Base-by-base conservation (phyloP, 805 yeast genomes). In the Lachancea sp. region DNA sequence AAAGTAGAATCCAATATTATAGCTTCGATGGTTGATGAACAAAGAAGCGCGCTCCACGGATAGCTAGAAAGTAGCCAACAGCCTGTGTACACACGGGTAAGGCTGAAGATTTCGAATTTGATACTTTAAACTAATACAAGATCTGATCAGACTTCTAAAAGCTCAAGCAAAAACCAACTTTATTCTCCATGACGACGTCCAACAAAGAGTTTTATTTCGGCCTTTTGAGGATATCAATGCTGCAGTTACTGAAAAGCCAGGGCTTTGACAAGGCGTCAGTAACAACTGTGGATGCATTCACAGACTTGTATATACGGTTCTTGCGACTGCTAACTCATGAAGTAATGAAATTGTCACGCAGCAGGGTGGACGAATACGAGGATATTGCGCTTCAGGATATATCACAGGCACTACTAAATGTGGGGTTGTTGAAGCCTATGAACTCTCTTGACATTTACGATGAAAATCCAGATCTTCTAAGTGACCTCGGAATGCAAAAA, bases 251-350 rank as follows among this genome's bases (percentile, higher is more conserved):
- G 38, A 78, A 86, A 46, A 78, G 92, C 0, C 75, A 79, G 22
- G 98, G 98, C 0, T 86, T 88, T 53, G 96, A 86, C 46, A 72
- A 78, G 51, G 78, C 89, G 47, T 70, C 78, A 38, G 84, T 90
- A 6, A 68, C 76, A 6, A 74, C 83, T 1, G 67, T 90, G 8
- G 89, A 87, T 54, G 71, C 79, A 2, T 50, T 88, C n/a, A 80
- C 95, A 0, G 96, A 88, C 53, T 54, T 90, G 1, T 78, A 82
- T 55, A 64, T 83, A 13, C 72, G 82, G 42, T 81, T 79, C 55
- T 60, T 90, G 32, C 65, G 67, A 36, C 62, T 78, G 13, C 54
- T 90, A 16, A 60, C 78, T 1, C 49, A 62, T 9, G 76, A 77
- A 36, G 66, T 86, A 0, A 53, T 60, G 23, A 65, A 66, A 38